Evolutionary conservation across 345 rosid species (phyloP), one percentile per base, ranked within the genome.

Genomic region (Nephelium lappaceum): DNA sequence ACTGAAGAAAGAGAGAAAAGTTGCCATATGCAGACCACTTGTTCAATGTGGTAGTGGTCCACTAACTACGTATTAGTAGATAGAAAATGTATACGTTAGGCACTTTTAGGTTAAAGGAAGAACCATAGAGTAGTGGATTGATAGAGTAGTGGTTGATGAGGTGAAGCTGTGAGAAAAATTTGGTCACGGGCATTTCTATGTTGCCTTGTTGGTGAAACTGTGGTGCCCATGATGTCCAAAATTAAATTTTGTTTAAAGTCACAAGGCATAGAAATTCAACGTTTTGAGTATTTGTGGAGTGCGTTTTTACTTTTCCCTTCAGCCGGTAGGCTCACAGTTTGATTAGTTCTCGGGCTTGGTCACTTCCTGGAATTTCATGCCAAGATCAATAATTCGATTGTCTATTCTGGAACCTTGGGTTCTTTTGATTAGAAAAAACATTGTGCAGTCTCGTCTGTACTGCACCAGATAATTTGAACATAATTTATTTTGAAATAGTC

Each of bases 11-110:
- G 5, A 67, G 0, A 38, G 1, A 67, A 2, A 38, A 18, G 51
- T 67, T 67, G 49, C 25, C 71, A 67, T 8, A 67, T 74, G 77
- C 69, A 62, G 69, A 9, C 77, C 58, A 25, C 15, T 38, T 12
- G 16, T 18, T 45, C 38, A 9, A 25, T 55, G 1, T 9, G 24
- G 61, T 64, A 6, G 31, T 19, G 70, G 31, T 12, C 78, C 78
- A 47, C 45, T 64, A n/a, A 9, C n/a, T 27, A 75, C 21, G 11
- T 24, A 16, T 43, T 16, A 5, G 10, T 24, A 6, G 24, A 60
- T 64, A 25, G 15, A 64, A 25, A 64, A 18, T 53, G 62, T 42
- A 9, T 23, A 42, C 39, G 68, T 14, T 42, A 15, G 36, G 36
- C 3, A 31, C 31, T 27, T n/a, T n/a, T 49, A 41, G 68, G 68